Conservation (phyloP, 371 early-diverging fungal species). For the Mucor mucedo region DNA sequence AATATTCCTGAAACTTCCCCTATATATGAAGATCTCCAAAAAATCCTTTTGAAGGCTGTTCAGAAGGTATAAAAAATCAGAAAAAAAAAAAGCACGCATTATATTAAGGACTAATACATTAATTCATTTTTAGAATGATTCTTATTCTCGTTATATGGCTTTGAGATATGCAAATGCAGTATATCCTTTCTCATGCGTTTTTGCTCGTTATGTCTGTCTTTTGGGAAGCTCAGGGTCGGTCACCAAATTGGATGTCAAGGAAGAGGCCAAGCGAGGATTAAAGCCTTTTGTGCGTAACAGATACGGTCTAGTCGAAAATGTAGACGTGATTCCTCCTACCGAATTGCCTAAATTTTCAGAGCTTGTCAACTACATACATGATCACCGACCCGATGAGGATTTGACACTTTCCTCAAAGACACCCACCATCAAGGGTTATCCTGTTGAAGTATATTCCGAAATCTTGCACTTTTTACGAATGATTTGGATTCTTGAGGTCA, state of each 20-base stretch:
- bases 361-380: slow-evolving; percentile 47
- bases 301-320: slow-evolving; percentile 30
- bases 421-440: slow-evolving; percentile 52
- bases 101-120: background rate
- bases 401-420: slow-evolving; percentile 43
- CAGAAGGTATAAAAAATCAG: slow-evolving; percentile 57
- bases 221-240: slow-evolving; percentile 66
- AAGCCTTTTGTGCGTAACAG: slow-evolving; percentile 45
- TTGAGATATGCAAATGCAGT: slow-evolving; percentile 77
- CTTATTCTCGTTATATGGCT: slow-evolving; percentile 58
- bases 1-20: slow-evolving; percentile 42
- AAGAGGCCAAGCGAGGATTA: slow-evolving; percentile 68
- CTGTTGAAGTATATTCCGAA: slow-evolving; percentile 63
- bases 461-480: slow-evolving; percentile 61
- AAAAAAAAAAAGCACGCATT: background rate
- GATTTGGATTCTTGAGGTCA: slow-evolving; percentile 60
- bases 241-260: slow-evolving; percentile 76
- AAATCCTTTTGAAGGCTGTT: slow-evolving; percentile 59
- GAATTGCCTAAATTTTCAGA: slow-evolving; percentile 57
- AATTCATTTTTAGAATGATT: slow-evolving; percentile 32
- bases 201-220: slow-evolving; percentile 78
- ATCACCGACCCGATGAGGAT: slow-evolving; percentile 39
- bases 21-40: slow-evolving; percentile 55
- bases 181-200: slow-evolving; percentile 75
- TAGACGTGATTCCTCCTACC: slow-evolving; percentile 38